A percentile compares a stretch with the other conserved stretches of the same genome.
These are phyloP conservation scores for Cnidoscolus chayamansa DNA, from an alignment of 441 rosid species.

Conservation along the genomic window DNA sequence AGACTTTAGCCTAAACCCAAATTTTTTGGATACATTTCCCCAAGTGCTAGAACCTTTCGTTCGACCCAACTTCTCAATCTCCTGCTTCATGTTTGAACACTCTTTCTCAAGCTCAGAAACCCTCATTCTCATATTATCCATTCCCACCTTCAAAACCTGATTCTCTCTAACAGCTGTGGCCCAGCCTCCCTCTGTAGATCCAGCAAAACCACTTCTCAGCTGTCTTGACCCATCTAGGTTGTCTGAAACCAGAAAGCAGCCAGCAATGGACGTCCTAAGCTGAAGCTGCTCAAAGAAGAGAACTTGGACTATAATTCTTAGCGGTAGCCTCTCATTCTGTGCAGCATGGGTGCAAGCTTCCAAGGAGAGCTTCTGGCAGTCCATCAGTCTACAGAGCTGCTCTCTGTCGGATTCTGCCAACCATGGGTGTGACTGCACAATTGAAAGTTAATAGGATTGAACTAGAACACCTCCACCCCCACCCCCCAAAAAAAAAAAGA, in stretches of 20 bases:
- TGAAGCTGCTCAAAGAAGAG: slow-evolving; percentile 99
- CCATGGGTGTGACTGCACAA: slow-evolving; percentile 91
- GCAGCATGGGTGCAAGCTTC: slow-evolving; percentile 99
- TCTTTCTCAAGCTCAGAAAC: slow-evolving; percentile 93
- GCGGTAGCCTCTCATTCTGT: slow-evolving; percentile 88
- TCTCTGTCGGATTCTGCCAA: slow-evolving; percentile 82
- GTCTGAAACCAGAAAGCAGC: slow-evolving; percentile 91
- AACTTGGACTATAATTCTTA: slow-evolving; percentile 84
- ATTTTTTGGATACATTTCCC: slow-evolving; percentile 76
- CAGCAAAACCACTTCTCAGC: slow-evolving; percentile 67
- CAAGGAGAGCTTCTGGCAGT: slow-evolving; percentile 93
- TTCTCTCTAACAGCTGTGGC: slow-evolving; percentile 86
- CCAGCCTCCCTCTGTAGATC: slow-evolving; percentile 89
- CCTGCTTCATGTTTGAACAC: slow-evolving; percentile 86
- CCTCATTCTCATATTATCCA: slow-evolving; percentile 92
- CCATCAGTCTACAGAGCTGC: slow-evolving; percentile 81
- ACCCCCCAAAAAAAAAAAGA: too few relatives aligned
- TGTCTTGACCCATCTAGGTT: slow-evolving; percentile 90
- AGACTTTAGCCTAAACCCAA: slow-evolving; percentile 84
- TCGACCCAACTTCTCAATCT: slow-evolving; percentile 84
- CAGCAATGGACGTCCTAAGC: slow-evolving; percentile 90
- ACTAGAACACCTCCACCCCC: background rate
- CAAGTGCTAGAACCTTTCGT: slow-evolving; percentile 51
- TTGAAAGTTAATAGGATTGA: slow-evolving; percentile 18
- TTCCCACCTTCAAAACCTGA: slow-evolving; percentile 89